Evolutionary conservation across 192 early-diverging fungal species (phyloP), one percentile per base, ranked within the genome.

Genomic region (Nowakowskiella sp.): DNA sequence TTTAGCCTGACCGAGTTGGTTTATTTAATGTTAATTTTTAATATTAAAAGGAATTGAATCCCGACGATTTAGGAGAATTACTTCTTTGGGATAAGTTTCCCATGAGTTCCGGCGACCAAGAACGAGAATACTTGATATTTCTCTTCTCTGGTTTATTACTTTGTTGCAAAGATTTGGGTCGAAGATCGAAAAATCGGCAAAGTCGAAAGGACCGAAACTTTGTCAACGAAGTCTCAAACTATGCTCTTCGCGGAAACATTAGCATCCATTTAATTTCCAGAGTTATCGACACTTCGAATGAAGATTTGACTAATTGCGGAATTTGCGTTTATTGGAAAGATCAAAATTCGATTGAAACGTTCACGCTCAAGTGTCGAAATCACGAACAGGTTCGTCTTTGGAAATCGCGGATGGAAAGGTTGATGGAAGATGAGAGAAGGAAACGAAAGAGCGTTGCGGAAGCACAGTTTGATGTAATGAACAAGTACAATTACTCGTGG

Each of bases 61-160:
- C 85, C 21, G 59, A 74, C 3, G 79, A 78, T 21, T 91, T 90
- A 76, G 92, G 92, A 19, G 61, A 77, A 7, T 72, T 99, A 19
- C 73, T 88, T 44, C 73, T 99, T 27, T 79, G 85, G 49, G 96
- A 97, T 58, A 83, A 83, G 36, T 87, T 99, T 55, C 66, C 83
- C 42, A 90, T 96, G 78, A 72, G 78, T 7, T 85, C 81, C 26
- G 78, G 84, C 46, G 84, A 88, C 53, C 65, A 78, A 4, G 90
- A 94, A 44, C 80, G 82, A 45, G 85, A 89, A 55, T 81, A 89
- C 32, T 73, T 83, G 22, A 84, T 99, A 3, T 97, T 85, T 64
- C 71, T 99, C 46, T 99, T 99, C 76, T 91, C 97, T 61, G 81
- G 78, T 59, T 87, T 91, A 28, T 72, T 99, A 3, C 74, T 99